Percentiles rank a stretch among this genome's conserved stretches.
phyloP scores from a whole-genome alignment of 2,329 filamentous ascomycete genomes.

The Sporothrix globosa region DNA sequence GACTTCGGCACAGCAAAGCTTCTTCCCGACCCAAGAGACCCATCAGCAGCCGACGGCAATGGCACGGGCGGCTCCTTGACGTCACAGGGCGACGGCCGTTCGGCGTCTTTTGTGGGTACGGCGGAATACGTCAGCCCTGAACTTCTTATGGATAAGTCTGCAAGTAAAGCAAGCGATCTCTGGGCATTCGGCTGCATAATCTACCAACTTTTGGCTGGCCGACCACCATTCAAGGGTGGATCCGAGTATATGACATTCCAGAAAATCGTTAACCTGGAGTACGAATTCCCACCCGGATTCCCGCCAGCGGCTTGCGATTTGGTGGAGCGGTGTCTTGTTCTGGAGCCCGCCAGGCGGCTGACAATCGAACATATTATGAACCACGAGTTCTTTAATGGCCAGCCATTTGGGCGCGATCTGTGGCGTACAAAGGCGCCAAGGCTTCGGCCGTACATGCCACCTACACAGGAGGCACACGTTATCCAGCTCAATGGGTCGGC shows the following conservation, averaged over 20 bases:
- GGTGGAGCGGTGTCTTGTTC: constrained; percentile 84
- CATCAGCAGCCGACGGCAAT: constrained; percentile 48
- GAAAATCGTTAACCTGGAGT: constrained; percentile 93
- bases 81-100: constrained; percentile 65
- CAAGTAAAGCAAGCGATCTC: constrained; percentile 94
- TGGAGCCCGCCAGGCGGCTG: constrained; percentile 81
- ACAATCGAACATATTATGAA: constrained; percentile 97
- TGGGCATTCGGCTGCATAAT: constrained; percentile 99
- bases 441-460: constrained; percentile 80
- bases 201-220: constrained; percentile 92
- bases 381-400: constrained; percentile 90
- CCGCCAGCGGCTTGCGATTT: constrained; percentile 83
- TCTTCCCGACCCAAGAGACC: constrained; percentile 62
- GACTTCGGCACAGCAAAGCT: constrained; percentile 99
- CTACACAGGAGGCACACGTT: constrained; percentile 70
- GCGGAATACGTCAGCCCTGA: constrained; percentile 98
- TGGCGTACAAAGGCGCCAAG: constrained; percentile 91
- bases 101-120: constrained; percentile 94
- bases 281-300: constrained; percentile 89
- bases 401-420: constrained; percentile 78
- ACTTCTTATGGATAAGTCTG: constrained; percentile 93
- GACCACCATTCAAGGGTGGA: constrained; percentile 92
- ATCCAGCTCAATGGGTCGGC: constrained; percentile 70
- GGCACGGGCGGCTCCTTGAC: constrained; percentile 18
- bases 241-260: constrained; percentile 98